Conservation (phyloP, 306 rosid genomes). For the Hippophae tibetana region DNA sequence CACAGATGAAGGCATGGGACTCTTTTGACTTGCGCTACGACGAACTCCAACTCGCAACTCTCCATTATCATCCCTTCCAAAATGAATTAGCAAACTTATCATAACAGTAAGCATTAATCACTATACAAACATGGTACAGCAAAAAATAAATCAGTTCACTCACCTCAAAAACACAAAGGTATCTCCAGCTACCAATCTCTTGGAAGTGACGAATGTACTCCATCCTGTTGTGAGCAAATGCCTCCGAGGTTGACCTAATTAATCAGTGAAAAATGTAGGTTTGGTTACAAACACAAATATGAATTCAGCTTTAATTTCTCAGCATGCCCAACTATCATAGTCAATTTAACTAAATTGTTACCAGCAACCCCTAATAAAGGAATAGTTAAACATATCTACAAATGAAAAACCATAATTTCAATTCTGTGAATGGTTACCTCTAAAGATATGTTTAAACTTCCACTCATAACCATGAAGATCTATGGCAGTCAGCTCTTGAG, state of each 20-base stretch:
- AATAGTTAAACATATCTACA: neutral
- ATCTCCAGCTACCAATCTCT: conserved; percentile 79
- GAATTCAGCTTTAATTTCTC: conserved; percentile 3
- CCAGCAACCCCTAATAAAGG: too few relatives aligned
- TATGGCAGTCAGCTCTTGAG: conserved; percentile 66
- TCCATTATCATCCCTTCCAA: conserved; percentile 53
- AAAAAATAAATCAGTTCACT: neutral
- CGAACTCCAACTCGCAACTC: conserved; percentile 69
- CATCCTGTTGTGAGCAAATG: conserved; percentile 95
- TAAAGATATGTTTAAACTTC: conserved; percentile 82
- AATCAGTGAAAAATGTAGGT: conserved; percentile 7
- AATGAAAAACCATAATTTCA: neutral
- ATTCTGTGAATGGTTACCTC: conserved; percentile 43
- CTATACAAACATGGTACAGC: conserved; percentile 3
- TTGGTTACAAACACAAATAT: conserved; percentile 1
- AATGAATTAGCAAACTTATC: neutral
- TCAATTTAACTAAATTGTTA: neutral
- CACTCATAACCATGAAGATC: conserved; percentile 94
- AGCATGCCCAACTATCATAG: neutral
- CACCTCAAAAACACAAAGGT: conserved; percentile 80
- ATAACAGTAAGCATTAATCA: neutral
- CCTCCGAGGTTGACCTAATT: conserved; percentile 81
- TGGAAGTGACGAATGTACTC: conserved; percentile 85
- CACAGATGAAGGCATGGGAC: conserved; percentile 73
- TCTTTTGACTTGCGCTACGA: conserved; percentile 55